Percentiles rank a stretch among this genome's conserved stretches.
These are phyloP conservation scores for Jamesozyma spencerorum DNA, from an alignment of 805 yeast species.

Conservation along the genomic window DNA sequence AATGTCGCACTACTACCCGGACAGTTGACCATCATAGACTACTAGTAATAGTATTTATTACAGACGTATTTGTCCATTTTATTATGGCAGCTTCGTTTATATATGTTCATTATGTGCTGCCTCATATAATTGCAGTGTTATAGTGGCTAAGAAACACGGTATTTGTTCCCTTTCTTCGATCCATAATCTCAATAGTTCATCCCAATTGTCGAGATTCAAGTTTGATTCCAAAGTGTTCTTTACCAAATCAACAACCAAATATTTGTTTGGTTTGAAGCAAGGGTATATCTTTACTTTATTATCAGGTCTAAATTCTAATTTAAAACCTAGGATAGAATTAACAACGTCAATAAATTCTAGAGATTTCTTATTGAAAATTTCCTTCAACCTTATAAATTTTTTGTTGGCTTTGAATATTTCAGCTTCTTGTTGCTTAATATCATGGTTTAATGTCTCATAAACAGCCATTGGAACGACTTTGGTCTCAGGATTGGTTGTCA, in stretches of 20 bases:
- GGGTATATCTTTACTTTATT: conserved; percentile 47
- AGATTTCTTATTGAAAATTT: conserved; percentile 57
- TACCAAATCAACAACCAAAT: conserved; percentile 48
- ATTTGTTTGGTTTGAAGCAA: conserved; percentile 35
- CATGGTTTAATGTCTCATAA: conserved; percentile 52
- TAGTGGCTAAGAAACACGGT: conserved; percentile 69
- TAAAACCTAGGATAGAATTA: conserved; percentile 60
- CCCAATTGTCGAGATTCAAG: conserved; percentile 30
- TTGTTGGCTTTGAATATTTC: conserved; percentile 44
- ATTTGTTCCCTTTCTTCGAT: conserved; percentile 57
- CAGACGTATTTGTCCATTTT: too few species aligned
- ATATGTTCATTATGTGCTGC: conserved; percentile 5
- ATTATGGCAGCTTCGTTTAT: too few species aligned
- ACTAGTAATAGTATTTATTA: too few species aligned
- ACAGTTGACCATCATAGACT: too few species aligned
- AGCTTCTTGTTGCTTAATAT: conserved; percentile 38
- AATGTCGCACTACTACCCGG: too few species aligned
- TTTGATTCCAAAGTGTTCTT: conserved; percentile 46
- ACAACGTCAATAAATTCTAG: conserved; percentile 61
- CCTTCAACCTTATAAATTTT: conserved; percentile 41
- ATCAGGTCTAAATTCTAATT: conserved; percentile 55
- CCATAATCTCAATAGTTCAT: conserved; percentile 56
- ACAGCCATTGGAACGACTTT: conserved; percentile 49
- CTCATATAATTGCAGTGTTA: conserved; percentile 59
- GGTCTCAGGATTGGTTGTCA: conserved; percentile 11